Base-by-base conservation (phyloP, 2,329 filamentous ascomycete genomes). In the Ophiostoma sp. region DNA sequence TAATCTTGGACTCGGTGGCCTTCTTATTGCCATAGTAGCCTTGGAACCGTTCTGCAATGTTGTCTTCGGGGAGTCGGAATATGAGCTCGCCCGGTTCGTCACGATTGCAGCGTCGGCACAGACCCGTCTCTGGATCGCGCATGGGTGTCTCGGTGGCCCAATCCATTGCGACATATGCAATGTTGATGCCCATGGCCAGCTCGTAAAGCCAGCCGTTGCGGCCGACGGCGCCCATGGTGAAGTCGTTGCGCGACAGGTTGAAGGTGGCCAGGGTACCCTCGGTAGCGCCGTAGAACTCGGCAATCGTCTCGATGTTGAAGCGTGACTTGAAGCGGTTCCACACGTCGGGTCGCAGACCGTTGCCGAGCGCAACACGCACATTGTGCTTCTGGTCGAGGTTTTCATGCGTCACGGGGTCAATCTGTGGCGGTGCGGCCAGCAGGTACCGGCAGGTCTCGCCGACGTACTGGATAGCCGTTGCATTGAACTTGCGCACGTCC, bases 371-470 rank as follows among this genome's bases (percentile, higher is more conserved):
- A 3, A 91, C 78, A 6, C 90, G 89, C n/a, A 97, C 88, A 0
- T 84, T 86, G 83, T 97, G 92, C 76, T 90, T 87, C 77, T 86
- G 88, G 81, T 97, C 94, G 48, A 94, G 84, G 75, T 88, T 86
- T 78, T 91, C 88, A 25, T 91, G 90, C 0, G 90, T 93, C 7
- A 79, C 80, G 0, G 90, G 85, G 76, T 94, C 90, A 33, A 85
- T 80, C 72, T 91, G 86, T 0, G 88, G 85, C 1, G 91, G 88
- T 0, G 90, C 89, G 0, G 92, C 87, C 12, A 97, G 86, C 3
- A 97, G 87, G 80, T 97, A 97, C 6, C 94, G 91, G 76, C 93
- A 91, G 0, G 93, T 95, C 81, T 97, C 94, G 70, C 94, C 94
- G 17, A 97, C 94, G 79, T 97, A 97, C 80, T 97, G 93, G 75